Evolutionary conservation across 768 basidiomycete species (phyloP), one percentile per base, ranked within the genome.

Genomic region (Tulasnella calospora): DNA sequence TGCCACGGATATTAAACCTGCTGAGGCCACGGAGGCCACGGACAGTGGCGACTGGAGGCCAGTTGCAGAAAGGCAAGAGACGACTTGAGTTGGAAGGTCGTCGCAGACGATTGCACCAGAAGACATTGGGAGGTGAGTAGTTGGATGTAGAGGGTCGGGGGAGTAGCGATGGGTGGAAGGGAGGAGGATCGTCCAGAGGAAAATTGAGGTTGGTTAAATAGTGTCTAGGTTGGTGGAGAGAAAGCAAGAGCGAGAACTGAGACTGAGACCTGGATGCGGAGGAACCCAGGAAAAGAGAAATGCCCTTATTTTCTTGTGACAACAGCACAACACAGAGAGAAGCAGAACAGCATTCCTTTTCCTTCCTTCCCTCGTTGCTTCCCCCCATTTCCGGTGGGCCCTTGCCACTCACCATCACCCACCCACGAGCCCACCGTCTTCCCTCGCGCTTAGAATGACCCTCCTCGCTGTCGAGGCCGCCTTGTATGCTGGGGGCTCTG

Each of bases 41-140:
- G 77, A 78, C 17, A 78, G 46, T 5, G 77, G 23, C 21, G 67
- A 78, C 44, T 44, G 55, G 36, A 78, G 77, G 71, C 77, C 77
- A 19, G 40, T 71, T 10, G 77, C 70, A 6, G 77, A 71, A 4
- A 78, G 40, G 36, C 61, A 78, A 8, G 77, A 78, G 40, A 36
- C 38, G 41, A 78, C 69, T 46, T 78, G 77, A 19, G 36, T 71
- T 41, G 77, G 77, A 33, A 78, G 41, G 9, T 78, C 77, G 36
- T 57, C 55, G 61, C 51, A 76, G n/a, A 44, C 15, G 55, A 27
- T 76, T 35, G 55, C 8, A 19, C 33, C 46, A 21, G 51, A n/a
- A 44, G 51, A 55, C 44, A 55, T 44, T 23, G 73, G 36, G 30
- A 3, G 30, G 21, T 12, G 21, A 2, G 36, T 72, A 21, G 13